Conservation (phyloP, 2,329 filamentous ascomycete species). For the Alternaria rosae region DNA sequence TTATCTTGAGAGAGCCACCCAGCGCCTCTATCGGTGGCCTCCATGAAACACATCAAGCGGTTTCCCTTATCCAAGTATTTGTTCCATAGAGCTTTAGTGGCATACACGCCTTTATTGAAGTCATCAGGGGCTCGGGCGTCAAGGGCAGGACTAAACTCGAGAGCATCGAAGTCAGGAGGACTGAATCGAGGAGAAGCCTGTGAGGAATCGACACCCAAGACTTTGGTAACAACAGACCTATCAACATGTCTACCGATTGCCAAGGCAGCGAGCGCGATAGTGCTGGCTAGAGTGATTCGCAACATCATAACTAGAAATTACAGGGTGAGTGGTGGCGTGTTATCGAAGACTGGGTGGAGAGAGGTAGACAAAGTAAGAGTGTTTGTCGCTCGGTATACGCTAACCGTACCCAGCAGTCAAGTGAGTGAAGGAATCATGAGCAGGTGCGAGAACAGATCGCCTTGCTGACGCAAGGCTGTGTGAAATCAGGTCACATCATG, state of each 20-base stretch:
- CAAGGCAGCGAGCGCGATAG: not conserved
- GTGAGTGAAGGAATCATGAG: not conserved
- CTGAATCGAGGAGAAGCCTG: not conserved
- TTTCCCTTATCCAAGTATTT: conserved; percentile 19
- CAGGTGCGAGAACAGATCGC: not conserved
- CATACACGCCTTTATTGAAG: conserved; percentile 10
- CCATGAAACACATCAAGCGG: conserved; percentile 24
- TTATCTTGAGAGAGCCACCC: conserved; percentile 18
- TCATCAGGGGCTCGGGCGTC: not conserved
- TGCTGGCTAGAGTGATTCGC: not conserved
- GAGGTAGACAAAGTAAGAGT: not conserved
- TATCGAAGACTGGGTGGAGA: not conserved
- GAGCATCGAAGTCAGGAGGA: not conserved
- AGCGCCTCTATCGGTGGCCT: conserved; percentile 22
- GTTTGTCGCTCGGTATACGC: not conserved
- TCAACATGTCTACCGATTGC: not conserved
- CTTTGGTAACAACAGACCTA: not conserved
- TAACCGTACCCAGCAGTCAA: not conserved
- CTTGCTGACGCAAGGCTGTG: too few species aligned
- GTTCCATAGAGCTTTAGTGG: conserved; percentile 18
- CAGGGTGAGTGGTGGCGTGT: not conserved
- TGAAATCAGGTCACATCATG: too few species aligned
- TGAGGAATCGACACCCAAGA: not conserved
- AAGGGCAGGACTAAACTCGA: too few species aligned
- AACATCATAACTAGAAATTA: not conserved